Percentiles rank a stretch among this genome's conserved stretches.
Evolutionary conservation across 2,329 filamentous ascomycete species (phyloP).

Genomic region (Amylocarpus encephaloides): DNA sequence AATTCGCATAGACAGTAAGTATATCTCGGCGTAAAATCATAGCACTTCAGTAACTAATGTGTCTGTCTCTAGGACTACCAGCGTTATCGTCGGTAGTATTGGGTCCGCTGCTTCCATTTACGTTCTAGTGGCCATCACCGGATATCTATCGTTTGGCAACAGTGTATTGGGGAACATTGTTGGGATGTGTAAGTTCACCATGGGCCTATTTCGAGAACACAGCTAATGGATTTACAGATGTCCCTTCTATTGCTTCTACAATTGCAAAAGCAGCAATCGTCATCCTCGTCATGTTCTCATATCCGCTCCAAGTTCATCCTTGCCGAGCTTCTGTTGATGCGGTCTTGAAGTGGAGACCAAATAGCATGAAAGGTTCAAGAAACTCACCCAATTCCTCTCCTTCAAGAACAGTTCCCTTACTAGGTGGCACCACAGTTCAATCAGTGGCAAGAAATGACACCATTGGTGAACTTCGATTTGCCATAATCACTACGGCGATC

Average conservation of each 20-base stretch:
- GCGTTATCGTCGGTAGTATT: constrained; percentile 76
- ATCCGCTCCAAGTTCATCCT: constrained; percentile 91
- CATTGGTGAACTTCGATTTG: constrained; percentile 86
- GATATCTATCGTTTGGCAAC: constrained; percentile 92
- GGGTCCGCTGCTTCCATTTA: constrained; percentile 85
- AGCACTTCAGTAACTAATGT: constrained; percentile 3
- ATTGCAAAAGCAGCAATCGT: constrained; percentile 95
- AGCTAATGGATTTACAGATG: constrained; percentile 39
- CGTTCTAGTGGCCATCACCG: constrained; percentile 85
- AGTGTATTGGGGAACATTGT: constrained; percentile 89
- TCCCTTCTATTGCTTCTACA: constrained; percentile 73
- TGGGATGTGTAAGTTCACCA: constrained; percentile 64
- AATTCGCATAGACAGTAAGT: constrained; percentile 57
- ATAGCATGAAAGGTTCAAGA: constrained; percentile 32
- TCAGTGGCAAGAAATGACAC: constrained; percentile 46
- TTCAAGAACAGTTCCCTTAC: constrained; percentile 36
- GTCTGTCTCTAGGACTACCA: constrained; percentile 52
- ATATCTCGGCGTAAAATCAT: background rate
- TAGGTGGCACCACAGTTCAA: constrained; percentile 39
- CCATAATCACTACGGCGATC: constrained; percentile 78
- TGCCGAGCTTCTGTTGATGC: constrained; percentile 94
- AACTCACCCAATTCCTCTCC: constrained; percentile 31
- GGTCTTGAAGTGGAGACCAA: constrained; percentile 85
- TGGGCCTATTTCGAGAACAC: background rate
- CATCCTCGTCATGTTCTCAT: constrained; percentile 90